phyloP scores from a whole-genome alignment of 441 rosid genomes.

The Gossypium aridum region DNA sequence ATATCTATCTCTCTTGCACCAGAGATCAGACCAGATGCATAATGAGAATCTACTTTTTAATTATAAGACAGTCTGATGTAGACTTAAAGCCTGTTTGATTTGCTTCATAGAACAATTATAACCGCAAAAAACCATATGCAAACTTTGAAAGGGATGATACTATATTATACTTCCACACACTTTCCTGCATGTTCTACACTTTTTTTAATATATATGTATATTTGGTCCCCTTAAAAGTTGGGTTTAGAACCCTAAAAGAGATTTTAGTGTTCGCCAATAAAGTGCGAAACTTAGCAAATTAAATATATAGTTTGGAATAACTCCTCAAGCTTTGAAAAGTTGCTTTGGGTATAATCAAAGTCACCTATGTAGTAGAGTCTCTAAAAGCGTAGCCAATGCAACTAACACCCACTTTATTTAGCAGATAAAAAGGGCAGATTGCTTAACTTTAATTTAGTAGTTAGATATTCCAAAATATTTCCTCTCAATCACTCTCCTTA shows the following conservation, averaged over 20 bases:
- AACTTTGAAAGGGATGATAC: background rate
- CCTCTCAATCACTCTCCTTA: background rate
- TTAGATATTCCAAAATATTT: background rate
- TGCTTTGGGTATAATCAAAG: slow-evolving; percentile 22
- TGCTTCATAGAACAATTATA: slow-evolving; percentile 4
- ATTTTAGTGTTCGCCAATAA: background rate
- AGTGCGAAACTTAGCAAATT: background rate
- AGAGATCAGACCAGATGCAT: background rate
- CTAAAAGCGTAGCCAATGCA: slow-evolving; percentile 11
- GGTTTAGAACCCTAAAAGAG: background rate
- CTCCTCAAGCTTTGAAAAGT: slow-evolving; percentile 12
- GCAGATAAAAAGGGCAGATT: background rate
- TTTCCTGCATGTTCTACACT: background rate
- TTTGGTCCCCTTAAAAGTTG: background rate
- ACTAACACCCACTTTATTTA: slow-evolving; percentile 12
- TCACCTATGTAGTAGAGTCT: slow-evolving; percentile 11
- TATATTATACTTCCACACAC: background rate
- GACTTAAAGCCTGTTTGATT: slow-evolving; percentile 1
- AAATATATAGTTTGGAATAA: slow-evolving; percentile 10
- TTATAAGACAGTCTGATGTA: background rate
- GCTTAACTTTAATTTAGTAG: slow-evolving; percentile 10
- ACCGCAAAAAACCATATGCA: background rate
- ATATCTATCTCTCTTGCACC: background rate
- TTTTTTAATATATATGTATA: background rate
- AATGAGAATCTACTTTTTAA: background rate